Percentiles rank a stretch among this genome's conserved stretches.
Conservation (phyloP, 805 yeast species). For the Helenozyma baotianmanensis region DNA sequence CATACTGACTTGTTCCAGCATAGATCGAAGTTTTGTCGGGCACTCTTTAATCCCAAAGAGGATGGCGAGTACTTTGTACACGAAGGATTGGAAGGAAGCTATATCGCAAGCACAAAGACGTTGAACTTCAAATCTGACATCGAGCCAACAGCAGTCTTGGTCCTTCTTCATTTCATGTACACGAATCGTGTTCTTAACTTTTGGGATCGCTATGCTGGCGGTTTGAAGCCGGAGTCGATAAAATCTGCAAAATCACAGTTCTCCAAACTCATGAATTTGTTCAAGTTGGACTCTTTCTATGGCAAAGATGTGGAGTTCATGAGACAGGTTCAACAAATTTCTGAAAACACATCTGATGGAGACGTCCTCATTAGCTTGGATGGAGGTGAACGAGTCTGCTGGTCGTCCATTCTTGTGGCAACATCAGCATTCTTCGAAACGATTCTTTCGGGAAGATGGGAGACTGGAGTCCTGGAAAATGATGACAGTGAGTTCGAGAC, state of each 20-base stretch:
- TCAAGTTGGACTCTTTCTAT: slow-evolving; percentile 11
- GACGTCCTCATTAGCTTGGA: slow-evolving; percentile 46
- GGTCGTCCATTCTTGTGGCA: slow-evolving; percentile 48
- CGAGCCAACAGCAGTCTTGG: slow-evolving; percentile 35
- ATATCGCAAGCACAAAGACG: slow-evolving; percentile 8
- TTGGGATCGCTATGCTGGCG: slow-evolving; percentile 39
- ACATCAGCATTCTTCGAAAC: slow-evolving; percentile 65
- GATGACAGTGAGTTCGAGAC: slow-evolving; percentile 7
- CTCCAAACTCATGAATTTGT: slow-evolving; percentile 17
- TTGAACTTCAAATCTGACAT: slow-evolving; percentile 20
- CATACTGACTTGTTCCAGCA: slow-evolving; percentile 28
- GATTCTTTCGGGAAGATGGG: slow-evolving; percentile 55
- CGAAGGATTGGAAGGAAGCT: slow-evolving; percentile 23
- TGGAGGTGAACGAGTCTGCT: slow-evolving; percentile 45
- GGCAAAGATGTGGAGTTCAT: slow-evolving; percentile 8
- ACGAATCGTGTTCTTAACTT: slow-evolving; percentile 42
- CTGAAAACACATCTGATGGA: slow-evolving; percentile 14
- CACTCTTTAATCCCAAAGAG: slow-evolving; percentile 18
- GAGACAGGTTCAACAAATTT: slow-evolving; percentile 4
- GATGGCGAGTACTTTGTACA: slow-evolving; percentile 20
- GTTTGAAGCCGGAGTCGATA: slow-evolving; percentile 22
- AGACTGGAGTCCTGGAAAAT: background rate
- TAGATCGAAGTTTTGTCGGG: slow-evolving; percentile 26
- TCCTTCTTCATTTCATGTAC: slow-evolving; percentile 44
- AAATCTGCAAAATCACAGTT: slow-evolving; percentile 26